These are phyloP conservation scores for Penicillium sp. DNA, from an alignment of 2,329 filamentous ascomycete genomes.

Conservation along the genomic window DNA sequence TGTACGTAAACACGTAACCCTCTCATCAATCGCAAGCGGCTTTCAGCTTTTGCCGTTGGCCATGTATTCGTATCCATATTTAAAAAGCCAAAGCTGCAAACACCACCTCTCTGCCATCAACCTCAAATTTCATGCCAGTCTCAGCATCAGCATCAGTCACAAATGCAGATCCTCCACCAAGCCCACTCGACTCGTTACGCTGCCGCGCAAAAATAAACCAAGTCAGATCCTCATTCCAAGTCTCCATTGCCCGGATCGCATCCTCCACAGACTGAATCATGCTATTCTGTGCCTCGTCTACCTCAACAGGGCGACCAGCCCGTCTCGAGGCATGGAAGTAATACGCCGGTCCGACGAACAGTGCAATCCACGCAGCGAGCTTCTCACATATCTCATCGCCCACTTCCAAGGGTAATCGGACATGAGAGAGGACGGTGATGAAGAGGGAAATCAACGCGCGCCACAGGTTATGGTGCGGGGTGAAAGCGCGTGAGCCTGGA, in stretches of 20 bases:
- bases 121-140: slow-evolving; percentile 30
- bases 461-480: slow-evolving; percentile 38
- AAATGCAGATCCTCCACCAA: background rate
- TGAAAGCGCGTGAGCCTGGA: slow-evolving; percentile 30
- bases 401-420: slow-evolving; percentile 36
- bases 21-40: no score
- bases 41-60: no score
- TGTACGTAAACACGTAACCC: no score
- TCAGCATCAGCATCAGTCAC: background rate
- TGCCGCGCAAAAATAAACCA: slow-evolving; percentile 38
- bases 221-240: slow-evolving; percentile 39
- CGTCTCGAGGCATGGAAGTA: slow-evolving; percentile 21
- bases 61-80: background rate
- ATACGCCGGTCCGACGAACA: slow-evolving; percentile 33
- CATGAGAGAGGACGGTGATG: slow-evolving; percentile 35
- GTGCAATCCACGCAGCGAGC: slow-evolving; percentile 33
- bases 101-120: slow-evolving; percentile 15
- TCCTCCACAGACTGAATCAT: slow-evolving; percentile 23
- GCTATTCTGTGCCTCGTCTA: slow-evolving; percentile 3
- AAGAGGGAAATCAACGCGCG: slow-evolving; percentile 36
- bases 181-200: slow-evolving; percentile 4
- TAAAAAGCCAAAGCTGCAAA: slow-evolving; percentile 31
- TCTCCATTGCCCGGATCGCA: slow-evolving; percentile 37
- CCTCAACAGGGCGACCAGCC: background rate
- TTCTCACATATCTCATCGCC: slow-evolving; percentile 40